Evolutionary conservation across 1,284 basidiomycete genomes (phyloP).

Genomic region (Naganishia sp.): DNA sequence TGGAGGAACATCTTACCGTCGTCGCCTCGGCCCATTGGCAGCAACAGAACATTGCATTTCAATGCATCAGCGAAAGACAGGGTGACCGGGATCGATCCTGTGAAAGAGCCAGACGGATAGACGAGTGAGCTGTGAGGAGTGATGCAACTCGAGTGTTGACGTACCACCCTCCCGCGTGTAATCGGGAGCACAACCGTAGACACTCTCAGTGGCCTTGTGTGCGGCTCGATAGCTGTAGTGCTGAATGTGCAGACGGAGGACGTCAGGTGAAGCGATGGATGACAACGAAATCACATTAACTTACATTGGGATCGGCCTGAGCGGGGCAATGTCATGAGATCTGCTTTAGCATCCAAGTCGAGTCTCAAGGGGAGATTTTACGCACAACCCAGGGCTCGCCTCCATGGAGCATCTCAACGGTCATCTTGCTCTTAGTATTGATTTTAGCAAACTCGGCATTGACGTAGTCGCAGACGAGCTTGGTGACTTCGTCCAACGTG

Average conservation of each 20-base stretch:
- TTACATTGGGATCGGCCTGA: slow-evolving; percentile 46
- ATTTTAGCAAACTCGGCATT: slow-evolving; percentile 79
- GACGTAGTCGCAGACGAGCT: slow-evolving; percentile 71
- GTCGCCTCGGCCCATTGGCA: slow-evolving; percentile 91
- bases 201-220: slow-evolving; percentile 67
- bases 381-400: slow-evolving; percentile 81
- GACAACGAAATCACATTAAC: neutral
- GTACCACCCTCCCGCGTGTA: slow-evolving; percentile 79
- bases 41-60: slow-evolving; percentile 68
- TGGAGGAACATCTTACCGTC: slow-evolving; percentile 64
- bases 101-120: neutral
- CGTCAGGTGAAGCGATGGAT: neutral
- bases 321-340: neutral
- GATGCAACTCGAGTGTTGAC: slow-evolving; percentile 6
- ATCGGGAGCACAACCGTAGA: slow-evolving; percentile 82
- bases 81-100: slow-evolving; percentile 91
- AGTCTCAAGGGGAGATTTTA: neutral
- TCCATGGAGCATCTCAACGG: slow-evolving; percentile 70
- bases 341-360: neutral
- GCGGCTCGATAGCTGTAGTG: slow-evolving; percentile 98
- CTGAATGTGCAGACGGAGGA: slow-evolving; percentile 30
- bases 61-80: slow-evolving; percentile 91
- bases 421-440: slow-evolving; percentile 74
- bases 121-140: no score
- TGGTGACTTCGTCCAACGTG: slow-evolving; percentile 69